These are phyloP conservation scores for Russula ochroleuca DNA, from an alignment of 768 basidiomycete species.

Conservation along the genomic window DNA sequence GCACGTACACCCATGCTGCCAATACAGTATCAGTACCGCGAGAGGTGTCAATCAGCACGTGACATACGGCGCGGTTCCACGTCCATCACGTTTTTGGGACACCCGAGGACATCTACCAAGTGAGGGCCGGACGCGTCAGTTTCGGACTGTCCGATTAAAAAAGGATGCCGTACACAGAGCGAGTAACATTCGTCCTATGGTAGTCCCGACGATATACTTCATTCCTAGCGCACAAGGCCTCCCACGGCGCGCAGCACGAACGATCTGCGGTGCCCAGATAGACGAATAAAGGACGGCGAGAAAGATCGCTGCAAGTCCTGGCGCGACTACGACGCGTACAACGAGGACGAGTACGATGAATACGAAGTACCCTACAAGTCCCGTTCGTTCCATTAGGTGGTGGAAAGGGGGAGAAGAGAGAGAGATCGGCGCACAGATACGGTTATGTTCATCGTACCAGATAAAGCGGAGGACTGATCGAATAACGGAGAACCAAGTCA, in stretches of 20 bases:
- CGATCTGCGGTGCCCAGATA: conserved; percentile 85
- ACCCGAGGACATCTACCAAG: conserved; percentile 70
- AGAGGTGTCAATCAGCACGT: background rate
- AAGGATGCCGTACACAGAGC: conserved; percentile 59
- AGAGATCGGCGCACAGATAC: conserved; percentile 52
- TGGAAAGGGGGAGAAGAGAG: background rate
- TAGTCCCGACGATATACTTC: conserved; percentile 76
- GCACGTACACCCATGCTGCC: conserved; percentile 59
- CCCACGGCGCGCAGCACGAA: conserved; percentile 66
- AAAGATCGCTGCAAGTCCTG: conserved; percentile 60
- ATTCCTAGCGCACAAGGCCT: conserved; percentile 62
- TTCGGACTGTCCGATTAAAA: conserved; percentile 1
- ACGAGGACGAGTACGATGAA: conserved; percentile 67
- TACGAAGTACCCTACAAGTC: conserved; percentile 54
- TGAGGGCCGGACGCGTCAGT: background rate
- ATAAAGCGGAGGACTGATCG: conserved; percentile 55
- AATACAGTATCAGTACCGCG: background rate
- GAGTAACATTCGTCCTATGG: conserved; percentile 62
- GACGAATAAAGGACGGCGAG: conserved; percentile 66
- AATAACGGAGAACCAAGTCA: conserved; percentile 36
- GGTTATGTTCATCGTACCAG: conserved; percentile 64
- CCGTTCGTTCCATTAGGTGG: conserved; percentile 10
- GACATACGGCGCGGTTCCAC: conserved; percentile 60
- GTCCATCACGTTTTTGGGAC: conserved; percentile 83
- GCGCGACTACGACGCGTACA: conserved; percentile 67